These are phyloP conservation scores for Cicer arietinum DNA, from an alignment of 306 rosid genomes.

Conservation along the genomic window DNA sequence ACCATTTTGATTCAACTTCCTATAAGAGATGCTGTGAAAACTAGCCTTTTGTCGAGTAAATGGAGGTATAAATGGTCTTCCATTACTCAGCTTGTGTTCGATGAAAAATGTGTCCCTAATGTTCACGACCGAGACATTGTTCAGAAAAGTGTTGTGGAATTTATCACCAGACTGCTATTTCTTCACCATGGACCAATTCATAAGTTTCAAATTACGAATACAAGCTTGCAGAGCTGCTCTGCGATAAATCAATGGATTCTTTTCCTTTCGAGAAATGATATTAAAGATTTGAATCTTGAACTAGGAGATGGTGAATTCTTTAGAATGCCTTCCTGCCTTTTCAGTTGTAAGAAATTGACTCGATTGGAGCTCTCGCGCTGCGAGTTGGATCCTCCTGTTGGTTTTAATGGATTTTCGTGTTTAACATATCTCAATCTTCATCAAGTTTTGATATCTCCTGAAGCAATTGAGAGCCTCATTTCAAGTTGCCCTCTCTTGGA, in stretches of 20 bases:
- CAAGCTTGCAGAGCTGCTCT: constrained; percentile 65
- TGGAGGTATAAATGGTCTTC: constrained; percentile 91
- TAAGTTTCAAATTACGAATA: constrained; percentile 71
- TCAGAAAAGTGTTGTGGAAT: constrained; percentile 56
- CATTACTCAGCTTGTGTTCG: constrained; percentile 72
- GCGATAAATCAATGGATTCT: constrained; percentile 91
- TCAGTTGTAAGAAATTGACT: constrained; percentile 66
- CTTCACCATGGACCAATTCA: constrained; percentile 94
- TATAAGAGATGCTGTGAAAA: constrained; percentile 78
- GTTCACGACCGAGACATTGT: constrained; percentile 46
- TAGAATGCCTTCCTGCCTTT: constrained; percentile 81
- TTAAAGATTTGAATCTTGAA: constrained; percentile 74
- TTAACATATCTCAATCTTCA: constrained; percentile 78
- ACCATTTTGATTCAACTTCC: constrained; percentile 68
- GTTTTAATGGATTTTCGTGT: constrained; percentile 67
- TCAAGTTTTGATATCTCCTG: constrained; percentile 71
- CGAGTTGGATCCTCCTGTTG: constrained; percentile 77
- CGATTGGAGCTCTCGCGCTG: constrained; percentile 76
- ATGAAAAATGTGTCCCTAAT: constrained; percentile 62
- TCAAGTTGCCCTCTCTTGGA: constrained; percentile 76
- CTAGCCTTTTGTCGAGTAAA: constrained; percentile 76
- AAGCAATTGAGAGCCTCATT: constrained; percentile 79
- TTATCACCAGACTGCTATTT: constrained; percentile 69
- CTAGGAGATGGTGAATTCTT: constrained; percentile 79
- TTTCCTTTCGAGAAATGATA: constrained; percentile 78